Conservation (phyloP, 305 asterid genomes). For the Nicotiana rustica region DNA sequence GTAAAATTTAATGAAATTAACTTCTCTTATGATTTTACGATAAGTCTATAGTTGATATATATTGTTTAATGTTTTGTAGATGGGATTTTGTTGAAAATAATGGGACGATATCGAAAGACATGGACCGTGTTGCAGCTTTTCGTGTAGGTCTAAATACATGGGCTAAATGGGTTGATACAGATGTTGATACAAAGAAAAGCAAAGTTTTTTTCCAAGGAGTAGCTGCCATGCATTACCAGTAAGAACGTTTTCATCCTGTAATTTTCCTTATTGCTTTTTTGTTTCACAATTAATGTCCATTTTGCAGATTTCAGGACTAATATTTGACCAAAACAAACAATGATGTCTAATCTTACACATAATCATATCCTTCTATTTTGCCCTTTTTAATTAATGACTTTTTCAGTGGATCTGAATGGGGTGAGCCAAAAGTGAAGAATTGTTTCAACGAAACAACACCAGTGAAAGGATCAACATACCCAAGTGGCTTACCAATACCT, state of each 20-base stretch:
- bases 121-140: slow-evolving; percentile 69
- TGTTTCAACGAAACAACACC: slow-evolving; percentile 39
- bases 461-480: slow-evolving; percentile 39
- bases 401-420: slow-evolving; percentile 45
- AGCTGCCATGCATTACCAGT: slow-evolving; percentile 64
- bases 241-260: slow-evolving; percentile 31
- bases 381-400: too few species aligned
- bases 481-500: slow-evolving; percentile 39
- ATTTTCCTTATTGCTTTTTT: background rate
- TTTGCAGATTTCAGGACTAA: too few species aligned
- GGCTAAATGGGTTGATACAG: slow-evolving; percentile 66
- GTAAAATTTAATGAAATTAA: too few species aligned
- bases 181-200: slow-evolving; percentile 49
- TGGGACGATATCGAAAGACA: slow-evolving; percentile 55
- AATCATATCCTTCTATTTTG: too few species aligned
- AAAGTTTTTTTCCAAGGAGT: slow-evolving; percentile 68
- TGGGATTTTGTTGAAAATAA: slow-evolving; percentile 62
- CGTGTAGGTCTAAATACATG: slow-evolving; percentile 58
- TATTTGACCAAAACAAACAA: too few species aligned
- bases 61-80: slow-evolving; percentile 40
- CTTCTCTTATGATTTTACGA: background rate
- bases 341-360: too few species aligned
- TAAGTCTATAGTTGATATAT: background rate
- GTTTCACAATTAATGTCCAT: background rate
- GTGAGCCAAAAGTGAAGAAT: slow-evolving; percentile 18